Evolutionary conservation across 768 basidiomycete genomes (phyloP), one percentile per base, ranked within the genome.

Genomic region (Pseudohyphozyma bogoriensis): DNA sequence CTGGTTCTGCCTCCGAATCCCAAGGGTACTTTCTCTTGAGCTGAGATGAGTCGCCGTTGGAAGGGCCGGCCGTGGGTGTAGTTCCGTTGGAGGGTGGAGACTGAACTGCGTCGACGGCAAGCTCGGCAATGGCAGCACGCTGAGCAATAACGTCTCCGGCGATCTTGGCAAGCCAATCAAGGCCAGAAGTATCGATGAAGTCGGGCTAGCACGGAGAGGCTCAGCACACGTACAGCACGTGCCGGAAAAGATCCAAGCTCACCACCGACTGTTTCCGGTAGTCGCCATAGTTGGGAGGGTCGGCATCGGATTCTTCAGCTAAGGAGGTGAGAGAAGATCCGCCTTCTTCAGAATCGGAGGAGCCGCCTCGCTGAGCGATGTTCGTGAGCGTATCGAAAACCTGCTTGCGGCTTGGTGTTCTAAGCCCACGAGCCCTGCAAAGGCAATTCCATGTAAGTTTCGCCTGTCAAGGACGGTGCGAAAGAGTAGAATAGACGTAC

Each of bases 71-170:
- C 8, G 51, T 11, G 22, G 51, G 11, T 24, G 11, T 31, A 13
- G 52, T 9, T 16, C 46, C 53, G 46, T 13, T 31, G 29, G 36
- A 56, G 22, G 58, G 65, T 12, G 53, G 55, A 22, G 62, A 50
- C 37, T n/a, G n/a, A n/a, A n/a, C n/a, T n/a, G n/a, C n/a, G n/a
- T n/a, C n/a, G n/a, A 58, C 64, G 60, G 56, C 55, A 31, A 66
- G 58, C 1, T 58, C 60, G 29, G 59, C 52, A 50, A 51, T 16
- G 55, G 40, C n/a, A n/a, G n/a, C n/a, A n/a, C n/a, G n/a, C n/a
- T n/a, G n/a, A n/a, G n/a, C n/a, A n/a, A n/a, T n/a, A n/a, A n/a
- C 22, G 44, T 31, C 11, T 39, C 45, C 16, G 33, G 54, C 58
- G 54, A 59, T 9, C 46, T 37, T 3, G 58, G 61, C 32, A 56